Evolutionary conservation across 1,284 basidiomycete genomes (phyloP).

Genomic region (Psilocybe mexicana): DNA sequence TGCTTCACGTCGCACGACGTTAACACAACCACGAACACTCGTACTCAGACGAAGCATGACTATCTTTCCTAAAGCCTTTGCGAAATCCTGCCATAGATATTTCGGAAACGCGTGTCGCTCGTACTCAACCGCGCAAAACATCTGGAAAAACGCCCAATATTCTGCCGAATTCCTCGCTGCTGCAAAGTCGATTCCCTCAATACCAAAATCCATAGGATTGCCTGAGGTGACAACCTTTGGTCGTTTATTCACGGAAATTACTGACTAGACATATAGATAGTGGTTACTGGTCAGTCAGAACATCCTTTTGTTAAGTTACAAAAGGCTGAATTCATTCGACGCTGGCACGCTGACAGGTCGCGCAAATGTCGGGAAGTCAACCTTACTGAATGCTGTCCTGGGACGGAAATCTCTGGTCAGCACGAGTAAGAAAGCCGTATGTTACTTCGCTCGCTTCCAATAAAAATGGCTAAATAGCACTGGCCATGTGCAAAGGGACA

Average conservation of each 20-base stretch:
- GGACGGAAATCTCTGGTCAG: conserved; percentile 56
- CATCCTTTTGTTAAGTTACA: background rate
- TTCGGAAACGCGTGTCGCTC: background rate
- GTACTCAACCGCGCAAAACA: conserved; percentile 7
- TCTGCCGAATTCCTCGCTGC: conserved; percentile 26
- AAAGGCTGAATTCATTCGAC: background rate
- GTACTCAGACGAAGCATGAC: background rate
- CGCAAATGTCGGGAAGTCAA: conserved; percentile 75
- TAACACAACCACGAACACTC: no score
- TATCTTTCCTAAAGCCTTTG: background rate
- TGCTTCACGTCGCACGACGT: no score
- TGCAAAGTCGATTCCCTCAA: conserved; percentile 22
- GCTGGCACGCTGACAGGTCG: conserved; percentile 35
- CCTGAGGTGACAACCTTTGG: conserved; percentile 26
- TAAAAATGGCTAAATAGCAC: conserved; percentile 1
- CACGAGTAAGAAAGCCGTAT: conserved; percentile 68
- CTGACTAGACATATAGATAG: conserved; percentile 36
- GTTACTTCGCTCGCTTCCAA: conserved; percentile 24
- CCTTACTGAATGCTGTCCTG: conserved; percentile 67
- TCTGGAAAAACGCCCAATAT: conserved; percentile 18
- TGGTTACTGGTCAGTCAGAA: conserved; percentile 47
- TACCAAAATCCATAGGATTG: conserved; percentile 26
- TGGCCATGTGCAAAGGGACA: conserved; percentile 49
- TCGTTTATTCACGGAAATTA: background rate
- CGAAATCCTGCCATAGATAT: background rate